These are phyloP conservation scores for Lactuca sativa DNA, from an alignment of 129 eudicot species.

Conservation along the genomic window DNA sequence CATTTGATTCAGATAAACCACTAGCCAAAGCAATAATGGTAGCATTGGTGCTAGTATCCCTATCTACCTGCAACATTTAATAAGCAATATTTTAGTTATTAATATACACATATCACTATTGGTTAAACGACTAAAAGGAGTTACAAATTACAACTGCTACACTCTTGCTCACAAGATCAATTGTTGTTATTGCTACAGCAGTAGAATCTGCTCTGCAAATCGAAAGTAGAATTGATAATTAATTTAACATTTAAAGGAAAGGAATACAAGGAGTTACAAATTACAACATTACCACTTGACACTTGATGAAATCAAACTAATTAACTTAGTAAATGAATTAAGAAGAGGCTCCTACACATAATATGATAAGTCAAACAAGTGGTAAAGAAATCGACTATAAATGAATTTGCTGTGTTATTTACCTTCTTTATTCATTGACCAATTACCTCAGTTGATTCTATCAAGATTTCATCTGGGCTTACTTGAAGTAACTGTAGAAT, in stretches of 20 bases:
- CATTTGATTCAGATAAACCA: no score
- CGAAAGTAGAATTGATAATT: neutral
- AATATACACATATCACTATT: neutral
- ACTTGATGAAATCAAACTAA: constrained; percentile 64
- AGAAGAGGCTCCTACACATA: constrained; percentile 77
- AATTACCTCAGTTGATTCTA: constrained; percentile 79
- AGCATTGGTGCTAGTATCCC: constrained; percentile 95
- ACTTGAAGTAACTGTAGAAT: constrained; percentile 66
- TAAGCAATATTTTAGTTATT: neutral
- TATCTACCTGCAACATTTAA: constrained; percentile 68
- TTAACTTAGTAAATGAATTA: constrained; percentile 68
- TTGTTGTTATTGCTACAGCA: constrained; percentile 94
- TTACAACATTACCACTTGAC: constrained; percentile 50
- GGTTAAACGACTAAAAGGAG: constrained; percentile 10
- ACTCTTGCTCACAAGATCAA: constrained; percentile 96
- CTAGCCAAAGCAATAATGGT: constrained; percentile 58
- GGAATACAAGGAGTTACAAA: constrained; percentile 8
- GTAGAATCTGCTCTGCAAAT: constrained; percentile 85
- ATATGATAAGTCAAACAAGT: constrained; percentile 15
- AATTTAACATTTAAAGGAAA: neutral
- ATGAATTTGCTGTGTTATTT: neutral
- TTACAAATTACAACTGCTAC: constrained; percentile 72
- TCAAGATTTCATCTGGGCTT: constrained; percentile 66
- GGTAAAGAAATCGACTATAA: neutral
- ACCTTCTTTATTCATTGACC: no score